phyloP scores from a whole-genome alignment of 805 yeast species.

The Starmerella stellata region DNA sequence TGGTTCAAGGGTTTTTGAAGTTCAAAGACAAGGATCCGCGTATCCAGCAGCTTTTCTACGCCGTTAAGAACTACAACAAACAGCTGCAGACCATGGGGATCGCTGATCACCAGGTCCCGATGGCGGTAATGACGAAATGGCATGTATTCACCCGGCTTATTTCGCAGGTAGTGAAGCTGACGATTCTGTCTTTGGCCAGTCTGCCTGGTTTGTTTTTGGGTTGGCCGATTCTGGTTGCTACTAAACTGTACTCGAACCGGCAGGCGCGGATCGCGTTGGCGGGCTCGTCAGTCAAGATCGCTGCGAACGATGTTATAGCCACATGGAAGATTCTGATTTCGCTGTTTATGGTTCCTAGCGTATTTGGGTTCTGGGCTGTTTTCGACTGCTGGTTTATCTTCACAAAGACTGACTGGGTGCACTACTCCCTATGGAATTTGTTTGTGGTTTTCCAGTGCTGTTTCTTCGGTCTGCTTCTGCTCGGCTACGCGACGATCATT shows the following conservation, averaged over 20 bases:
- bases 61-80: constrained; percentile 54
- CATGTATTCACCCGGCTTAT: constrained; percentile 32
- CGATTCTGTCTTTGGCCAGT: constrained; percentile 37
- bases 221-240: constrained; percentile 68
- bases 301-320: constrained; percentile 86
- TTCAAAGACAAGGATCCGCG: constrained; percentile 48
- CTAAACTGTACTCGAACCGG: constrained; percentile 51
- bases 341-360: constrained; percentile 71
- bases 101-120: constrained; percentile 56
- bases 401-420: constrained; percentile 20
- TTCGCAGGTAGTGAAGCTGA: constrained; percentile 31
- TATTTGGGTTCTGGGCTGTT: constrained; percentile 63
- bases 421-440: constrained; percentile 10
- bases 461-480: constrained; percentile 20
- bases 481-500: constrained; percentile 72
- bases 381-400: constrained; percentile 24
- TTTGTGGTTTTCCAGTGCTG: constrained; percentile 4
- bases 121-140: constrained; percentile 32
- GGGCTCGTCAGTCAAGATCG: constrained; percentile 71
- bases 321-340: constrained; percentile 91
- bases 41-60: constrained; percentile 39
- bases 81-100: constrained; percentile 44
- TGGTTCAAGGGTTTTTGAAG: constrained; percentile 63
- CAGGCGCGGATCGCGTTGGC: constrained; percentile 70
- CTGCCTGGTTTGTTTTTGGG: constrained; percentile 80